Evolutionary conservation across 805 yeast species (phyloP).

Genomic region (Candida golubevii): DNA sequence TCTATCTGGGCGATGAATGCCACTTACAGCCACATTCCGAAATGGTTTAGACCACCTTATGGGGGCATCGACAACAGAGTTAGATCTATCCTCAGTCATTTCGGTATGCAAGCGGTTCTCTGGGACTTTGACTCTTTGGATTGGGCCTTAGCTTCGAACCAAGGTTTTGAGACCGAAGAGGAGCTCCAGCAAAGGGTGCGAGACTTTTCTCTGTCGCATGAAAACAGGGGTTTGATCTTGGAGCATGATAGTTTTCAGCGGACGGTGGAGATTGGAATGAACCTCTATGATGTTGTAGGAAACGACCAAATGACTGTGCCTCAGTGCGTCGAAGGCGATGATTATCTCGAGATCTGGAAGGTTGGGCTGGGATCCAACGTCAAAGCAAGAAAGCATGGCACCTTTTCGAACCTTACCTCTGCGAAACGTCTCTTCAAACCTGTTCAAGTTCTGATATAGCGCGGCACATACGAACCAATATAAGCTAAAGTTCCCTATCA

Average conservation of each 20-base stretch:
- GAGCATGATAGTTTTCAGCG: slow-evolving; percentile 76
- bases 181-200: slow-evolving; percentile 54
- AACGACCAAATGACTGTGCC: slow-evolving; percentile 69
- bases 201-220: slow-evolving; percentile 40
- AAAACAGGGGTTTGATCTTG: slow-evolving; percentile 59
- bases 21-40: slow-evolving; percentile 79
- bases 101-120: slow-evolving; percentile 81
- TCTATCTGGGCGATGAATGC: slow-evolving; percentile 98
- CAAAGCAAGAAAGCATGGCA: too few species aligned
- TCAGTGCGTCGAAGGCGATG: slow-evolving; percentile 65
- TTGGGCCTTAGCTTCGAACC: slow-evolving; percentile 55
- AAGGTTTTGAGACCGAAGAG: slow-evolving; percentile 45
- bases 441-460: too few species aligned
- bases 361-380: background rate
- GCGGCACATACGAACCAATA: too few species aligned
- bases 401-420: too few species aligned
- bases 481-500: too few species aligned
- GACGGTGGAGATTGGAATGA: slow-evolving; percentile 68
- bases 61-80: slow-evolving; percentile 92
- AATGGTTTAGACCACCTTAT: slow-evolving; percentile 94
- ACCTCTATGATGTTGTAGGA: slow-evolving; percentile 44
- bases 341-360: slow-evolving; percentile 47
- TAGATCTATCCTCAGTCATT: slow-evolving; percentile 69
- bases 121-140: slow-evolving; percentile 94
- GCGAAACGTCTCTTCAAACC: too few species aligned